Base-by-base conservation (phyloP, 495 filamentous ascomycete genomes). In the Aspergillus steynii region DNA sequence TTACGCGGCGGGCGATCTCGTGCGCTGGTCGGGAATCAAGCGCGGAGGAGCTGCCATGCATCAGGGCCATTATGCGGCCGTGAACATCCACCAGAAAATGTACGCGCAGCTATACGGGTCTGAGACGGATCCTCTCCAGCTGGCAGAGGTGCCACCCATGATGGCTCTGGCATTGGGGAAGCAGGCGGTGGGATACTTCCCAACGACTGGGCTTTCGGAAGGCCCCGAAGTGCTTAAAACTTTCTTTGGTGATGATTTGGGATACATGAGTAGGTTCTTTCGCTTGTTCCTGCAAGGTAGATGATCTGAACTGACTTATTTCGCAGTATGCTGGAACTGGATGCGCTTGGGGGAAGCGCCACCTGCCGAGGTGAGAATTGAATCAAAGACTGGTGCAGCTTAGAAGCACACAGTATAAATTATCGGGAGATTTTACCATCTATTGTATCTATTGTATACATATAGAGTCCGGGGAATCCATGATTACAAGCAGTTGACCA, bases 241-340 rank as follows among this genome's bases (percentile, higher is more conserved):
- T 7, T 52, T 52, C 25, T 52, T 52, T 52, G 29, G 29, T 52
- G 50, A 52, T 27, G 50, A 52, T 52, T 29, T 52, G 50, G 50
- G 50, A 27, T 52, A 7, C 29, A 27, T 28, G 27, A 52, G 50
- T 52, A 28, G 28, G 50, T 31, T 12, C 4, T 20, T 14, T 1
- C 47, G 47, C 5, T 52, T 26, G 27, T 6, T 52, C 3, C n/a
- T 29, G 31, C 1, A 9, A 7, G 9, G 2, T 7, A 5, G 31
- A 7, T 34, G 1, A 5, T 34, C 1, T 34, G 31, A 7, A 34
- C 31, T 34, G 31, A 34, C 31, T 34, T 1, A 7, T 34, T 34
- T 1, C 6, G 9, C 31, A 34, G 31, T 34, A 7, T 34, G 31
- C 9, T 34, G 31, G 31, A 34, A 34, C 5, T 34, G 31, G 31